phyloP scores from a whole-genome alignment of 2,329 filamentous ascomycete genomes.

The Gnomoniopsis sp. region DNA sequence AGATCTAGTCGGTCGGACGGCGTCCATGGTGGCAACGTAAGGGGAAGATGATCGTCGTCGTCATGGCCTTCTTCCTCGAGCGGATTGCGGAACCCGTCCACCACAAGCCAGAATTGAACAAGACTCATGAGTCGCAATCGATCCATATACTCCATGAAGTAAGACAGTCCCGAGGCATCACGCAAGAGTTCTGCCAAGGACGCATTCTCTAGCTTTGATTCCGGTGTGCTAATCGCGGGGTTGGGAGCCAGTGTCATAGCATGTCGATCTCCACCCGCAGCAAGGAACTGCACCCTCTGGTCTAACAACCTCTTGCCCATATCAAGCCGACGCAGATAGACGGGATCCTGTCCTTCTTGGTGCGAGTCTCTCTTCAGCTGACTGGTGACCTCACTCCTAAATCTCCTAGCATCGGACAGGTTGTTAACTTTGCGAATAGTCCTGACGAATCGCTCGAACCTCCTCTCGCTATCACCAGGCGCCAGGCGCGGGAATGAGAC shows the following conservation, averaged over 20 bases:
- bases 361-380: conserved; percentile 83
- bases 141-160: conserved; percentile 99
- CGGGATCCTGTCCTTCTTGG: conserved; percentile 74
- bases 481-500: conserved; percentile 73
- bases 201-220: conserved; percentile 70
- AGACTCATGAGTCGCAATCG: conserved; percentile 80
- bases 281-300: conserved; percentile 80
- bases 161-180: conserved; percentile 86
- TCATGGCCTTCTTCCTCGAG: conserved; percentile 78
- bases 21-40: conserved; percentile 67
- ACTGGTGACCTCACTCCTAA: conserved; percentile 87
- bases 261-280: conserved; percentile 58
- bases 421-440: conserved; percentile 86
- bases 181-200: conserved; percentile 83
- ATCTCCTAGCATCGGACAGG: conserved; percentile 85
- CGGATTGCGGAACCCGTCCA: conserved; percentile 92
- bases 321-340: conserved; percentile 85
- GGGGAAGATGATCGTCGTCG: conserved; percentile 62
- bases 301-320: conserved; percentile 89
- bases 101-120: conserved; percentile 97
- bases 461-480: conserved; percentile 81
- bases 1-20: conserved; percentile 84
- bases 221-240: conserved; percentile 27
- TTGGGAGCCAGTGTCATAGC: conserved; percentile 24
- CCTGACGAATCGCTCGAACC: conserved; percentile 91